Evolutionary conservation across 768 basidiomycete genomes (phyloP), one percentile per base, ranked within the genome.

Genomic region (Symmetrospora coprosmae): DNA sequence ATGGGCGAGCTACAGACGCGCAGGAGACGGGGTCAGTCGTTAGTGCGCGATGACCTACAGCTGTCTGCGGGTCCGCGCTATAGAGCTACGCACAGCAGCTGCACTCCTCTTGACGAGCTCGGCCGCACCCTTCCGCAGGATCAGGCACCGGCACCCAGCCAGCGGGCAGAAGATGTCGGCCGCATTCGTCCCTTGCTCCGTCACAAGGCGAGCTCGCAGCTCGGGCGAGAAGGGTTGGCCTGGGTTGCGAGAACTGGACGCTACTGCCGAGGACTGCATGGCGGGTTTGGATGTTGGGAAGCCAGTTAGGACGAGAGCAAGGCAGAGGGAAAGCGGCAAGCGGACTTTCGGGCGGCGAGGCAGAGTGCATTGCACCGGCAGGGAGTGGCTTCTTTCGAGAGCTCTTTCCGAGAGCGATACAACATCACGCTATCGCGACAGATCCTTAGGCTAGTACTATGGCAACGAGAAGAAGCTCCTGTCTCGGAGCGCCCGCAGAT

Each of bases 131-230:
- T 60, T 60, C 48, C 30, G 31, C 28, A 60, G 31, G 25, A 60
- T 56, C 3, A 51, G 35, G 33, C 48, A 50, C 13, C 59, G 30
- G 21, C 59, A 60, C 27, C 49, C 39, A 37, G 31, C 59, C n/a
- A 49, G 35, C 48, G 46, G 46, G 50, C 59, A 60, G 31, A n/a
- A 51, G 50, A 60, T 34, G 50, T 60, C 59, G 16, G 31, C 25
- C 4, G 40, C 46, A 35, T 59, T 59, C 14, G 33, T 47, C 8
- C 46, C 56, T 48, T 8, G 13, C 4, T n/a, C 28, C 13, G 34
- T 38, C 7, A 50, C 30, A 23, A 53, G 51, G 17, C 40, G 37
- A 14, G 37, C 51, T 19, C 30, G 51, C 33, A 53, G 21, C 11
- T 37, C 51, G 30, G 19, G 13, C 13, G 23, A 37, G 51, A 21